phyloP scores from a whole-genome alignment of 805 yeast species.

The Sugiyamaella floridensis region DNA sequence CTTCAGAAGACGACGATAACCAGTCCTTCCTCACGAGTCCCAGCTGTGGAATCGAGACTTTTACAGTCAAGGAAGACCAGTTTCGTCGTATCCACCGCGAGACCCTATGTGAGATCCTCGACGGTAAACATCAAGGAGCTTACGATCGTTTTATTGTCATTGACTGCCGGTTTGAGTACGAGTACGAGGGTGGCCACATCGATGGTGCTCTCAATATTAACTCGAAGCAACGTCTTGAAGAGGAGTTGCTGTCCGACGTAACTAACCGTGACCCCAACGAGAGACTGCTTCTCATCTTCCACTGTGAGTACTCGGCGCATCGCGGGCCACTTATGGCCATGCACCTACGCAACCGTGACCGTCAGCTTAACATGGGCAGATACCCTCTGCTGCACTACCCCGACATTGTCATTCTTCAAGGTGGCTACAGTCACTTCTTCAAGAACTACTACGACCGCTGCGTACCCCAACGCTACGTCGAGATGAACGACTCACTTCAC shows the following conservation, averaged over 20 bases:
- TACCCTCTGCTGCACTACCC: conserved; percentile 85
- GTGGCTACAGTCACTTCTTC: conserved; percentile 82
- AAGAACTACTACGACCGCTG: conserved; percentile 53
- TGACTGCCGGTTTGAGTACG: conserved; percentile 92
- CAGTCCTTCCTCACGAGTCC: conserved; percentile 18
- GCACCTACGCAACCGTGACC: conserved; percentile 76
- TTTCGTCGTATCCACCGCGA: conserved; percentile 60
- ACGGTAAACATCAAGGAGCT: conserved; percentile 43
- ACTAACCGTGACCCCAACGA: conserved; percentile 20
- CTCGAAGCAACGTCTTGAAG: conserved; percentile 61
- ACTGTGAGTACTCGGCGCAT: conserved; percentile 89
- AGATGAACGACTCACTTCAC: conserved; percentile 63
- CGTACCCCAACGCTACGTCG: conserved; percentile 71
- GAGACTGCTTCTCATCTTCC: conserved; percentile 64
- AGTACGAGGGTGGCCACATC: conserved; percentile 89
- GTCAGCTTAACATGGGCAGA: conserved; percentile 59
- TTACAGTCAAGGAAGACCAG: conserved; percentile 47
- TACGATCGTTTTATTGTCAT: conserved; percentile 57
- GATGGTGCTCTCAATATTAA: conserved; percentile 73
- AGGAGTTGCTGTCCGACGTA: conserved; percentile 39
- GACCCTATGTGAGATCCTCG: conserved; percentile 51
- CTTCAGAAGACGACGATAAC: conserved; percentile 15
- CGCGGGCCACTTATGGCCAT: conserved; percentile 93
- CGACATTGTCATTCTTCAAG: conserved; percentile 79
- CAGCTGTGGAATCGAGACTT: conserved; percentile 35